A percentile compares a stretch with the other conserved stretches of the same genome.
Conservation (phyloP, 805 yeast species). For the Teunomyces pallodes region DNA sequence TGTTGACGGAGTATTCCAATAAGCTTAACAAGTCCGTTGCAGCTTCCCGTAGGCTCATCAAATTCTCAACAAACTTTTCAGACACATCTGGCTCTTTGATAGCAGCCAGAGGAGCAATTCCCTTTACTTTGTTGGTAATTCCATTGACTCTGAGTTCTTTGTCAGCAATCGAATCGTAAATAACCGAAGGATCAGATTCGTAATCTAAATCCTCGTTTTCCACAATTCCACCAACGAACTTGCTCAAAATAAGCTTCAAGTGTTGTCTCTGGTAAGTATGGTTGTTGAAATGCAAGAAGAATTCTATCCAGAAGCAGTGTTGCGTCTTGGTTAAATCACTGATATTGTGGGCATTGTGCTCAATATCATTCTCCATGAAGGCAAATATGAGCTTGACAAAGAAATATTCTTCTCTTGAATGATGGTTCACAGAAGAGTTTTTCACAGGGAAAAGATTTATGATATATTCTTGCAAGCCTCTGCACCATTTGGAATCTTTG, state of each 20-base stretch:
- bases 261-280: slow-evolving; percentile 48
- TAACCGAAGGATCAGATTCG: slow-evolving; percentile 75
- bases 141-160: slow-evolving; percentile 36
- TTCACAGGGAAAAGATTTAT: slow-evolving; percentile 31
- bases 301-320: slow-evolving; percentile 43
- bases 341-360: slow-evolving; percentile 21
- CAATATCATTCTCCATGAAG: slow-evolving; percentile 42
- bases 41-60: slow-evolving; percentile 71
- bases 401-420: slow-evolving; percentile 69
- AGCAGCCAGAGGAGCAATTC: slow-evolving; percentile 58
- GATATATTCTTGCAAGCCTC: slow-evolving; percentile 22
- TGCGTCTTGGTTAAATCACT: slow-evolving; percentile 41
- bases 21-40: slow-evolving; percentile 59
- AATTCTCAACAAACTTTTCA: slow-evolving; percentile 63
- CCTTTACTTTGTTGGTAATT: slow-evolving; percentile 32
- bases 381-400: slow-evolving; percentile 56
- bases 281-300: slow-evolving; percentile 43
- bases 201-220: slow-evolving; percentile 56
- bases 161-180: slow-evolving; percentile 43
- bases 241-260: slow-evolving; percentile 41
- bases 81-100: slow-evolving; percentile 79
- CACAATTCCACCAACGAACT: slow-evolving; percentile 34
- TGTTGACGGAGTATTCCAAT: slow-evolving; percentile 42
- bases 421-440: slow-evolving; percentile 25
- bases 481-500: slow-evolving; percentile 10